Conservation (phyloP, 345 rosid genomes). For the Eucalyptus urophylla region DNA sequence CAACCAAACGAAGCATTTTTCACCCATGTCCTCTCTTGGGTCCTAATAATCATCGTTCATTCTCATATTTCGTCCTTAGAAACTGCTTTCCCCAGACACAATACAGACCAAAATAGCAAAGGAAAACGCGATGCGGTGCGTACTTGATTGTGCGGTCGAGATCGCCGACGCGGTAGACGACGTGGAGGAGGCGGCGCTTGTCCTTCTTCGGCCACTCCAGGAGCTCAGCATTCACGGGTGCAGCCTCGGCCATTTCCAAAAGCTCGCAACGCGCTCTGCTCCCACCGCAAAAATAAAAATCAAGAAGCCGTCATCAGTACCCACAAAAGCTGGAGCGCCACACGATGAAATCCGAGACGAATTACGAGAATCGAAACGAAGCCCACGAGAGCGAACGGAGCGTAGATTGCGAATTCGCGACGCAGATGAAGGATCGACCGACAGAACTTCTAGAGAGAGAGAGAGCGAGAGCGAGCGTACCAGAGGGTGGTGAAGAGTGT, state of each 20-base stretch:
- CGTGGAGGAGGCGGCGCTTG: conserved; percentile 80
- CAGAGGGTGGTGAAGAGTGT: too few species aligned
- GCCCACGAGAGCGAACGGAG: not conserved
- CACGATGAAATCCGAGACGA: not conserved
- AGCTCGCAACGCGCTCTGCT: not conserved
- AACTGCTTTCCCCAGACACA: not conserved
- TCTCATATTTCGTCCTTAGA: not conserved
- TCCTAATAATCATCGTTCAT: not conserved
- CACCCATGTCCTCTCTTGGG: not conserved
- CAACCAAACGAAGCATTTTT: not conserved
- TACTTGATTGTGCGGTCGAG: conserved; percentile 87
- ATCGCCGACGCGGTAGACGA: conserved; percentile 83
- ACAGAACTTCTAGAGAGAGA: not conserved
- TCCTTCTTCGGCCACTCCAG: conserved; percentile 90
- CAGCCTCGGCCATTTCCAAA: conserved; percentile 43
- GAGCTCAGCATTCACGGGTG: conserved; percentile 34
- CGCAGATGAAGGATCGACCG: not conserved
- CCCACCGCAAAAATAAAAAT: not conserved
- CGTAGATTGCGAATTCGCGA: not conserved
- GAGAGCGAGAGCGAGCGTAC: not conserved
- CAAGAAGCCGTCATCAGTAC: not conserved
- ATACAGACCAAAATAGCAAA: not conserved
- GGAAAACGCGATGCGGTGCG: not conserved
- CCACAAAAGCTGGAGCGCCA: not conserved
- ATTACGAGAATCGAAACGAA: not conserved